Conservation (phyloP, 1,284 basidiomycete species). For the Apiotrichum akiyoshidainum region DNA sequence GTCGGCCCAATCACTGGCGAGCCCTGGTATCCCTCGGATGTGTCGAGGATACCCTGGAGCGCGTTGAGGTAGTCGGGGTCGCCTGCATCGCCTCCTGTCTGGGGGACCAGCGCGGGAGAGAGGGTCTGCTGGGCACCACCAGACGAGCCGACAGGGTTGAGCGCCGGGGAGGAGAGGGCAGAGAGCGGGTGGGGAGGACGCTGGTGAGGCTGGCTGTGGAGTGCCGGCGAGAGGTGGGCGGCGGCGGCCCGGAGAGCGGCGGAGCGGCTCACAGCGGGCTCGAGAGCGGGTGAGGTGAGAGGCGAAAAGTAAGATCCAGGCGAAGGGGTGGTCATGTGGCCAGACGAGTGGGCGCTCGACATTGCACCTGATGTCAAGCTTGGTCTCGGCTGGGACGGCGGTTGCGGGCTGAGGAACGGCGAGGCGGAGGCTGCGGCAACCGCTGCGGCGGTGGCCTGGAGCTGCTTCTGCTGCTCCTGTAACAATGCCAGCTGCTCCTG, state of each 20-base stretch:
- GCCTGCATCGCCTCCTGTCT: constrained; percentile 31
- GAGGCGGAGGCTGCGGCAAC: constrained; percentile 30
- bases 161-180: constrained; percentile 39
- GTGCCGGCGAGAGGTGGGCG: constrained; percentile 22
- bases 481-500: constrained; percentile 43
- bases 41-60: constrained; percentile 36
- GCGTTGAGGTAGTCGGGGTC: constrained; percentile 44
- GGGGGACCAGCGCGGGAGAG: constrained; percentile 44
- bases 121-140: constrained; percentile 48
- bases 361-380: constrained; percentile 26
- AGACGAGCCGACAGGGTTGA: constrained; percentile 44
- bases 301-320: constrained; percentile 57
- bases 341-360: constrained; percentile 14
- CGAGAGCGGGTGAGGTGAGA: constrained; percentile 59
- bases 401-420: constrained; percentile 23
- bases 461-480: constrained; percentile 43
- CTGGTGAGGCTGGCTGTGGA: constrained; percentile 18
- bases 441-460: constrained; percentile 44
- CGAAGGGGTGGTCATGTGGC: constrained; percentile 24
- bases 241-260: constrained; percentile 30
- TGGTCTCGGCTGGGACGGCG: constrained; percentile 11
- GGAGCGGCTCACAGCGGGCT: constrained; percentile 40
- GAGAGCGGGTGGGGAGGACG: constrained; percentile 39
- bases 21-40: constrained; percentile 8
- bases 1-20: constrained; percentile 16